Conservation (phyloP, 305 asterid species). For the Rubia tinctorum region DNA sequence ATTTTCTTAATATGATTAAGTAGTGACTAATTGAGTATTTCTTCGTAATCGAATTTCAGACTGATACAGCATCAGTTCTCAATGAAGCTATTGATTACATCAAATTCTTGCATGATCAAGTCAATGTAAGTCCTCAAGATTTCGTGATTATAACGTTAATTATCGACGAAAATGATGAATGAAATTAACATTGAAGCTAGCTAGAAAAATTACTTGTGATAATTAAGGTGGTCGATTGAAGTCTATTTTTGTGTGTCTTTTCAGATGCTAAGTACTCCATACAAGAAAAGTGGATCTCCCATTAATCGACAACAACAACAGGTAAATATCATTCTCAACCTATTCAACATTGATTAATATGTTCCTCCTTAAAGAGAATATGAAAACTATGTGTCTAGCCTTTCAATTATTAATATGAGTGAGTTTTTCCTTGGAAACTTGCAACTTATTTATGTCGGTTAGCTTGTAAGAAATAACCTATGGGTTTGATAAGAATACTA, state of each 20-base stretch:
- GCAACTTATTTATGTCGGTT: no score
- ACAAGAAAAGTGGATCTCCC: slow-evolving; percentile 33
- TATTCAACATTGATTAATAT: no score
- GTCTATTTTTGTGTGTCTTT: neutral
- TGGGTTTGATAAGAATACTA: neutral
- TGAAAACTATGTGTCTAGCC: neutral
- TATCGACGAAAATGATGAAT: neutral
- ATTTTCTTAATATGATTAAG: neutral
- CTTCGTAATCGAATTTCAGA: slow-evolving; percentile 33
- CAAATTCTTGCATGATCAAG: slow-evolving; percentile 87
- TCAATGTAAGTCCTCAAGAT: slow-evolving; percentile 46
- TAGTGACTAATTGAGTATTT: neutral
- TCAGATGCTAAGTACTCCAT: slow-evolving; percentile 38
- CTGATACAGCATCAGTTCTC: slow-evolving; percentile 94
- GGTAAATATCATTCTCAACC: neutral
- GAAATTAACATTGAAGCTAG: neutral
- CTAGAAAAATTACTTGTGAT: neutral
- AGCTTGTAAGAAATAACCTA: no score
- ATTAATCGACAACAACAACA: slow-evolving; percentile 18
- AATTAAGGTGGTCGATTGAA: neutral
- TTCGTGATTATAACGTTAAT: neutral
- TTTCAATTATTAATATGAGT: no score
- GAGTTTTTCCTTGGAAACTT: no score
- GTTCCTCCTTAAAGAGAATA: neutral
- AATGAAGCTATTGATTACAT: slow-evolving; percentile 88